phyloP scores from a whole-genome alignment of 2,329 filamentous ascomycete species.

The Trichoderma koningiopsis region DNA sequence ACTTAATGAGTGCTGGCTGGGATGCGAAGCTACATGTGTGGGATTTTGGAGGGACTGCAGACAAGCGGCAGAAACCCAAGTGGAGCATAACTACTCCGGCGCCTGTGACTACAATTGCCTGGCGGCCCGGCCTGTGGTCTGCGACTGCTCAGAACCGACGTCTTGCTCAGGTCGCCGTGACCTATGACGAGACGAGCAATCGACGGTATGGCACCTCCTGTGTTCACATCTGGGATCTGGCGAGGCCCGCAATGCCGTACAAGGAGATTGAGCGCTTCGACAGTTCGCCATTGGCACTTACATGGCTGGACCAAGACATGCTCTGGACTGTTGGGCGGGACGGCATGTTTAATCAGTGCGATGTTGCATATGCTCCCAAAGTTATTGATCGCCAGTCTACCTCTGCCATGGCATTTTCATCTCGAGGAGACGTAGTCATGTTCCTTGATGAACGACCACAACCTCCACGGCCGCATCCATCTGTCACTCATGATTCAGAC shows the following conservation, averaged over 20 bases:
- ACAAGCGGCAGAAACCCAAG: slow-evolving; percentile 66
- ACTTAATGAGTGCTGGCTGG: slow-evolving; percentile 63
- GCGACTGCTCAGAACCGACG: slow-evolving; percentile 61
- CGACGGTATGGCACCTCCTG: slow-evolving; percentile 58
- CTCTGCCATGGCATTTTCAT: slow-evolving; percentile 62
- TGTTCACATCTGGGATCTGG: slow-evolving; percentile 71
- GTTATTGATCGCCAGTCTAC: slow-evolving; percentile 64
- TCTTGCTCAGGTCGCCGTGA: slow-evolving; percentile 63
- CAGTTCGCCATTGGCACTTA: slow-evolving; percentile 56
- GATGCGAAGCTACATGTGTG: slow-evolving; percentile 66
- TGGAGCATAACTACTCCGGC: slow-evolving; percentile 64
- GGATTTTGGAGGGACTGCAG: slow-evolving; percentile 62
- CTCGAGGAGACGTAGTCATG: slow-evolving; percentile 61
- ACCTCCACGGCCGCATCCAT: slow-evolving; percentile 46
- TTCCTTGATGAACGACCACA: slow-evolving; percentile 61
- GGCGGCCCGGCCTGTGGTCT: slow-evolving; percentile 68
- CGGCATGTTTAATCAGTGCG: slow-evolving; percentile 64
- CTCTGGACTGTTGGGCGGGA: slow-evolving; percentile 68
- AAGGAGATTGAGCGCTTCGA: slow-evolving; percentile 66
- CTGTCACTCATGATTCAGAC: slow-evolving; percentile 40
- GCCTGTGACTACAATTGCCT: slow-evolving; percentile 60
- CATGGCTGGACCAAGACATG: slow-evolving; percentile 67
- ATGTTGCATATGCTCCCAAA: slow-evolving; percentile 64
- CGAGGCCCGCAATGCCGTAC: slow-evolving; percentile 66
- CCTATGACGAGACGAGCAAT: slow-evolving; percentile 60